Percentiles rank a stretch among this genome's conserved stretches.
Conservation (phyloP, 495 filamentous ascomycete genomes). For the Lentithecium fluviatile region DNA sequence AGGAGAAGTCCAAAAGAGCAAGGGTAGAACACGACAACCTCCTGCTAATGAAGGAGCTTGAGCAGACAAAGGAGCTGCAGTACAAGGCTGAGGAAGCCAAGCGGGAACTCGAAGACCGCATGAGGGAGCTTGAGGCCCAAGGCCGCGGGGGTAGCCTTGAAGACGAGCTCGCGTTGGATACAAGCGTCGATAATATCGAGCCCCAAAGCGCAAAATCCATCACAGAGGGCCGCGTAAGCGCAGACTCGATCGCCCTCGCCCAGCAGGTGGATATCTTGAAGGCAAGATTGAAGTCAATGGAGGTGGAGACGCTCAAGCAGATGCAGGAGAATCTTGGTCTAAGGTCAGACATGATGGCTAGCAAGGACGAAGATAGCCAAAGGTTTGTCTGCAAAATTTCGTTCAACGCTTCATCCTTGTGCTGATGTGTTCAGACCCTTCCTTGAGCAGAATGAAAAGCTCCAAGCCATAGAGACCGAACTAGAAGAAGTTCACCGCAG, state of each 20-base stretch:
- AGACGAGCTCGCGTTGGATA: conserved; percentile 30
- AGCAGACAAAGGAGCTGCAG: conserved; percentile 56
- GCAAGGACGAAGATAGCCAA: conserved; percentile 29
- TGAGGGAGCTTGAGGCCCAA: conserved; percentile 50
- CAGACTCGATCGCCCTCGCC: conserved; percentile 34
- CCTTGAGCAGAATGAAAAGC: conserved; percentile 34
- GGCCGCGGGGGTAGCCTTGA: conserved; percentile 27
- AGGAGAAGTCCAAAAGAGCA: conserved; percentile 57
- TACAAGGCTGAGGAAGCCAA: conserved; percentile 56
- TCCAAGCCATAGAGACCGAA: conserved; percentile 39
- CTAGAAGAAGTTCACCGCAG: conserved; percentile 24
- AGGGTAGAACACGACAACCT: conserved; percentile 60
- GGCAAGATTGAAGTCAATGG: conserved; percentile 32
- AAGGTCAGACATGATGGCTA: conserved; percentile 30
- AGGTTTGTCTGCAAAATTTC: conserved; percentile 4
- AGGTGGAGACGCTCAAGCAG: conserved; percentile 39
- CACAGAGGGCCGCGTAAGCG: conserved; percentile 1
- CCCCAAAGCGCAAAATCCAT: conserved; percentile 13
- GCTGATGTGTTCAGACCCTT: conserved; percentile 24
- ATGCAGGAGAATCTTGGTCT: conserved; percentile 41
- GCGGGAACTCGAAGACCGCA: conserved; percentile 54
- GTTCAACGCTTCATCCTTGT: neutral
- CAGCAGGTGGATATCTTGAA: conserved; percentile 39
- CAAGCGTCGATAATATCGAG: conserved; percentile 13
- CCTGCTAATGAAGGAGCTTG: conserved; percentile 53